Conservation (phyloP, 495 filamentous ascomycete species). For the Aspergillus avenaceus region DNA sequence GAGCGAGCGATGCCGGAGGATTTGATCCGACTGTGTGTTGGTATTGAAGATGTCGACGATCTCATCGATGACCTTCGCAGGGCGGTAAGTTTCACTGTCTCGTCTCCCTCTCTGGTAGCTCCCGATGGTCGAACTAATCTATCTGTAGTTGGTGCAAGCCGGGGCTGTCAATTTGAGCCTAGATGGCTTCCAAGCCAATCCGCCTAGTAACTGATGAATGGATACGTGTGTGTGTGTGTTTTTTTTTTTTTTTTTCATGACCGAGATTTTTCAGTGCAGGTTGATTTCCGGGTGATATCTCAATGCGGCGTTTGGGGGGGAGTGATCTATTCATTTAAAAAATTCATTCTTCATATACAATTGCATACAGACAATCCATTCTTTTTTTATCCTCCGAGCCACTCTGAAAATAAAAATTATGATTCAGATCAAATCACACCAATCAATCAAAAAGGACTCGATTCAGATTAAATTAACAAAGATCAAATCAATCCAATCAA, state of each 20-base stretch:
- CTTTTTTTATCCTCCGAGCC: too few species aligned
- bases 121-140: slow-evolving; percentile 16
- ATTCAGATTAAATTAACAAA: too few species aligned
- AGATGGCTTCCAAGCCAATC: slow-evolving; percentile 63
- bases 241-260: background rate
- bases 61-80: slow-evolving; percentile 87
- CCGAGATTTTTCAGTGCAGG: background rate
- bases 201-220: background rate
- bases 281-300: background rate
- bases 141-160: slow-evolving; percentile 77
- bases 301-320: slow-evolving; percentile 4
- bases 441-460: too few species aligned
- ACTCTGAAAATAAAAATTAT: background rate
- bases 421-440: too few species aligned
- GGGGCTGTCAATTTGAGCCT: slow-evolving; percentile 83
- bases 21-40: slow-evolving; percentile 90
- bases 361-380: background rate
- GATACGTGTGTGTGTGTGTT: background rate
- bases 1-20: slow-evolving; percentile 94
- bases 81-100: slow-evolving; percentile 63
- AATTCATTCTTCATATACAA: background rate
- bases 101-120: too few species aligned
- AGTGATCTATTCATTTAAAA: background rate
- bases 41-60: slow-evolving; percentile 92
- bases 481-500: too few species aligned